Base-by-base conservation (phyloP, 805 yeast genomes). In the Metschnikowia rubicola region DNA sequence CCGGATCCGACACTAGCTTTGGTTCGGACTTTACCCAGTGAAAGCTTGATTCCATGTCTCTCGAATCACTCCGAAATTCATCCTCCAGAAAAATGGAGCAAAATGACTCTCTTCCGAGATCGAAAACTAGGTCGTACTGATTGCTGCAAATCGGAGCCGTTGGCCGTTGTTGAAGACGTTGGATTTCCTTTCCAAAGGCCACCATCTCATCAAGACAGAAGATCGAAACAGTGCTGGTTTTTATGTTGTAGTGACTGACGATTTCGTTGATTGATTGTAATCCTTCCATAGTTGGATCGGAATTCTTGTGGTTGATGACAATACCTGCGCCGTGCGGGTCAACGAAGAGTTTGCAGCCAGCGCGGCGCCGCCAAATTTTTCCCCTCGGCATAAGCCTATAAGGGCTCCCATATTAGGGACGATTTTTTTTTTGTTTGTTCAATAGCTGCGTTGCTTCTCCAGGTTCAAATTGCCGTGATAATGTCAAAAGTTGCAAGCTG, bases 221-320 rank as follows among this genome's bases (percentile, higher is more conserved):
- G 3, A 55, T 37, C 3, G 46, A 44, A 6, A 60, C 30, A 6
- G 61, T 54, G 1, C 49, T 12, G 5, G 38, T 39, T 39, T 56
- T 60, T 10, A 63, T 46, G 6, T 44, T 12, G 39, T 54, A 53
- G 34, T 62, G 60, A 12, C 54, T 53, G 5, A 45, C 36, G 3
- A 63, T 61, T 8, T 56, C 50, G 29, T 48, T 47, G 15, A 63
- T 35, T 1, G 59, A 43, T 38, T 60, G 61, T 30, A 63, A 49
- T 10, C 51, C 37, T 21, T 60, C 63, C 67, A 60, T 59, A n/a
- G 12, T 39, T 17, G 15, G 6, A 6, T 19, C 10, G 29, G 29
- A 9, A 17, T 19, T 19, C 11, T 13, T 19, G 12, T 17, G 26
- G 7, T 21, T 21, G 26, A 7, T 7, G 26, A 21, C 26, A 21